These are phyloP conservation scores for Jackrogersella minutella DNA, from an alignment of 495 filamentous ascomycete species.

Conservation along the genomic window DNA sequence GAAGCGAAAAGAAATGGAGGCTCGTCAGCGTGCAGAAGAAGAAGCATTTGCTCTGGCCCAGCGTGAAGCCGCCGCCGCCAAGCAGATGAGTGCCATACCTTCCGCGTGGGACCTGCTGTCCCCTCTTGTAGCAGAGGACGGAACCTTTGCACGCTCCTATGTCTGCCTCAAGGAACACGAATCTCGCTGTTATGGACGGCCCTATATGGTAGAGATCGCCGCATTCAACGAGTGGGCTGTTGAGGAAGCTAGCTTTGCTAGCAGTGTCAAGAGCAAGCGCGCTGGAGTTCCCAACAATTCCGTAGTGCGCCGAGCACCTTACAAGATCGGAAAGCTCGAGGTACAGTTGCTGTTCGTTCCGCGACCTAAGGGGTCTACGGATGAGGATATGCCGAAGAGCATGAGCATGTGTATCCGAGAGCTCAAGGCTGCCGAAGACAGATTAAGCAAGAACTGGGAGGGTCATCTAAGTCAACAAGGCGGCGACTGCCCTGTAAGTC, in stretches of 20 bases:
- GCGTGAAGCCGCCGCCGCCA: conserved; percentile 67
- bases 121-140: conserved; percentile 84
- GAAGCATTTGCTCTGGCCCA: conserved; percentile 71
- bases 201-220: conserved; percentile 84
- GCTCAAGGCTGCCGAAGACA: conserved; percentile 84
- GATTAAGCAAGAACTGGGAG: conserved; percentile 77
- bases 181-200: conserved; percentile 80
- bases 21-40: conserved; percentile 78
- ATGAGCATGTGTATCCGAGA: conserved; percentile 95
- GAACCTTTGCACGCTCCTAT: conserved; percentile 92
- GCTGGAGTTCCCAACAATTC: conserved; percentile 58
- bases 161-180: conserved; percentile 94
- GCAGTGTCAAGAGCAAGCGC: conserved; percentile 90
- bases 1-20: conserved; percentile 92
- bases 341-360: conserved; percentile 94
- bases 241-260: conserved; percentile 72
- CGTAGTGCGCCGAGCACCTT: conserved; percentile 77
- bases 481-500: conserved; percentile 94
- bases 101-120: conserved; percentile 88
- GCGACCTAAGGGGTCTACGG: conserved; percentile 84
- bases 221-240: conserved; percentile 99
- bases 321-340: conserved; percentile 92
- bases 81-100: conserved; percentile 61
- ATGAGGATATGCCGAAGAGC: conserved; percentile 98
- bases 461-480: conserved; percentile 94